Base-by-base conservation (phyloP, 2,329 filamentous ascomycete genomes). In the Neurospora sp. region DNA sequence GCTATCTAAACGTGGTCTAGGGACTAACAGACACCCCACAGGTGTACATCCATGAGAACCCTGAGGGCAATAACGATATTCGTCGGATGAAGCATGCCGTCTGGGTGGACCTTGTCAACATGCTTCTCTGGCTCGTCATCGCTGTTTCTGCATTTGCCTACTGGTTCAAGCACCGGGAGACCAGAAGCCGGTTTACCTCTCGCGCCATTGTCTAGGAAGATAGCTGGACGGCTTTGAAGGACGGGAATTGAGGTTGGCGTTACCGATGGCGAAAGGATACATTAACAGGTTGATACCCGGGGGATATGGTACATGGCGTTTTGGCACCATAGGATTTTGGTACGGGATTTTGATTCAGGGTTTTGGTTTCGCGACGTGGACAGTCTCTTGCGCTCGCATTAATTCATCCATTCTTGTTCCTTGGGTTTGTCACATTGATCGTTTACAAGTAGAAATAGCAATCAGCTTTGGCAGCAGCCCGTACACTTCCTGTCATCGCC, bases 51-150 rank as follows among this genome's bases (percentile, higher is more conserved):
- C 80, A 87, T 69, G 89, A 89, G 76, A 79, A 93, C 71, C 79
- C 89, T 0, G 83, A 91, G 77, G 89, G 89, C 15, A 85, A 92
- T 77, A 75, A 76, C 52, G 89, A 85, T 67, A 85, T 95, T 70
- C 81, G 84, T 74, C 86, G 92, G 70, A 97, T 97, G 93, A 93
- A 93, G 82, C 89, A 90, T 77, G 92, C 93, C 5, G 92, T 96
- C 17, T 97, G 92, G 91, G 84, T 97, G 66, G 91, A 95, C 78
- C 79, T 97, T 68, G 82, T 86, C 66, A 92, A 90, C 78, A 86
- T 93, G 78, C 77, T 93, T 15, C 83, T 97, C 68, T 97, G 93
- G 93, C 81, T 93, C 67, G 79, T 90, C 66, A 89, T 87, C 3
- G 85, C 87, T 4, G 71, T 86, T 13, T 87, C 84, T 38, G 82